These are phyloP conservation scores for Kodamaea ohmeri DNA, from an alignment of 1,139 yeast genomes.

Conservation along the genomic window DNA sequence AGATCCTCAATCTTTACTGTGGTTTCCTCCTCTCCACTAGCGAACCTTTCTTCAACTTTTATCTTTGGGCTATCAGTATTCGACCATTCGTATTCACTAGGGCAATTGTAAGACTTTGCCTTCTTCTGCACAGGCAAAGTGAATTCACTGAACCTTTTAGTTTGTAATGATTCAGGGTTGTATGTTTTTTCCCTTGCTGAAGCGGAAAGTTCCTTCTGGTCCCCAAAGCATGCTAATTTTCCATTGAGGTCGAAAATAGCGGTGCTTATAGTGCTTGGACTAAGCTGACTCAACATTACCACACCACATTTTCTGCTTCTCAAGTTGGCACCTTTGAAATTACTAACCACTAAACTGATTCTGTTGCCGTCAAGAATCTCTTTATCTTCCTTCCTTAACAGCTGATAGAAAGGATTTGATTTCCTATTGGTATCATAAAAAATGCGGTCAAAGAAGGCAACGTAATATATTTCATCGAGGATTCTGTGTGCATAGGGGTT, in stretches of 20 bases:
- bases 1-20: slow-evolving; percentile 1
- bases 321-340: slow-evolving; percentile 12
- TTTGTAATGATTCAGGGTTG: too few species aligned
- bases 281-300: slow-evolving; percentile 19
- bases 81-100: too few species aligned
- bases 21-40: background rate
- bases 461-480: slow-evolving; percentile 29
- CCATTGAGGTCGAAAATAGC: slow-evolving; percentile 1
- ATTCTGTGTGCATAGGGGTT: slow-evolving; percentile 15
- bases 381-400: slow-evolving; percentile 1
- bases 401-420: slow-evolving; percentile 1
- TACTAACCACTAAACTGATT: slow-evolving; percentile 15
- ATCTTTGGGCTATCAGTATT: too few species aligned
- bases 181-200: too few species aligned
- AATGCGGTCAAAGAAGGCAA: slow-evolving; percentile 29
- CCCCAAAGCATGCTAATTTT: background rate
- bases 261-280: slow-evolving; percentile 1
- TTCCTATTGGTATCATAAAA: slow-evolving; percentile 12
- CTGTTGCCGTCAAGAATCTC: background rate
- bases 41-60: too few species aligned
- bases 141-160: too few species aligned
- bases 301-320: slow-evolving; percentile 16
- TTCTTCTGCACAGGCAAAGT: background rate
- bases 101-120: background rate
- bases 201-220: too few species aligned